Conservation (phyloP, 2,329 filamentous ascomycete genomes). For the Claviceps spartinae region DNA sequence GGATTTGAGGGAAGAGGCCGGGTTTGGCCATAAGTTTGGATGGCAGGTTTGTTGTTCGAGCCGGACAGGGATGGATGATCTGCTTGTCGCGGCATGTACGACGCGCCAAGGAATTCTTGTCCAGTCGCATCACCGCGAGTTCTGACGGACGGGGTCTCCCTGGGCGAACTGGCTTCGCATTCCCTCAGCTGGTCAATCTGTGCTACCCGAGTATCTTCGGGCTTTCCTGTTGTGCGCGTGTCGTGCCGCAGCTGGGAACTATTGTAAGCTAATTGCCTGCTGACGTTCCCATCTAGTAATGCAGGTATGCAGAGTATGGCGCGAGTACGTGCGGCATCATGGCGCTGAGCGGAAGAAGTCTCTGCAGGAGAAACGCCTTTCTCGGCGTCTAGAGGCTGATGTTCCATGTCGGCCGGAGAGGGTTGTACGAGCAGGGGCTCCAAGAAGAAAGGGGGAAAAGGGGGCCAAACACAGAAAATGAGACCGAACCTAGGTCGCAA, state of each 20-base stretch:
- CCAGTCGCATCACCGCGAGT: background rate
- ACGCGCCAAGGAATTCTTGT: background rate
- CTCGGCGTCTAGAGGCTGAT: background rate
- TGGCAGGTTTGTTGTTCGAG: background rate
- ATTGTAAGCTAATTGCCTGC: background rate
- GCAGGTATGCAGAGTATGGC: slow-evolving; percentile 3
- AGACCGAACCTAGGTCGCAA: background rate
- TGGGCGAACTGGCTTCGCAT: background rate
- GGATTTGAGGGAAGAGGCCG: background rate
- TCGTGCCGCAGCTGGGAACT: background rate
- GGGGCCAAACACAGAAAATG: background rate
- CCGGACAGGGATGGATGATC: background rate
- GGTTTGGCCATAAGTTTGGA: background rate
- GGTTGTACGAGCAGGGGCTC: background rate
- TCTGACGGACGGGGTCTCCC: background rate
- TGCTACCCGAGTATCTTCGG: slow-evolving; percentile 1
- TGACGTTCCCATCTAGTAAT: slow-evolving; percentile 1
- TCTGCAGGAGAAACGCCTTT: background rate
- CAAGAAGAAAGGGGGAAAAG: background rate
- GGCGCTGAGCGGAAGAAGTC: background rate
- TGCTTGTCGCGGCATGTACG: background rate
- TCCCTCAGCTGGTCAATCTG: slow-evolving; percentile 1
- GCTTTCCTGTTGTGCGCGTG: background rate
- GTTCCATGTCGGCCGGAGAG: slow-evolving; percentile 1
- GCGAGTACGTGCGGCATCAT: slow-evolving; percentile 1